Evolutionary conservation across 2,329 filamentous ascomycete species (phyloP).

Genomic region (Thelonectria olida): DNA sequence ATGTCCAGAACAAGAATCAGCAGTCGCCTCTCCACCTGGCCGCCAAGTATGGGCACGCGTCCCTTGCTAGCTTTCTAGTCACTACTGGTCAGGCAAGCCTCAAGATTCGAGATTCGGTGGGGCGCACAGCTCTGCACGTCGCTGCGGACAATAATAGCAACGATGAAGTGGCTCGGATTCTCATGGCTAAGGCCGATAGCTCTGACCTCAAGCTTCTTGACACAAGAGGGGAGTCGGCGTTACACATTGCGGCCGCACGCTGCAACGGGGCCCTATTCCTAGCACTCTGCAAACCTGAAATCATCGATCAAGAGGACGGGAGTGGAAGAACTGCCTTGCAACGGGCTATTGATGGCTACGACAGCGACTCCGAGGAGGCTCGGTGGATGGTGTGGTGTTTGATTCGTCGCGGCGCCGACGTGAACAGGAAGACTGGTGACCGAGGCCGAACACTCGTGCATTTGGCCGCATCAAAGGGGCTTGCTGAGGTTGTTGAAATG

Average conservation of each 20-base stretch:
- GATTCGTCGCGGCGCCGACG: neutral
- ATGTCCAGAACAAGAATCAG: neutral
- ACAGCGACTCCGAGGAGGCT: neutral
- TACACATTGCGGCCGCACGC: neutral
- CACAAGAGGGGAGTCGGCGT: neutral
- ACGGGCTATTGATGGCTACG: neutral
- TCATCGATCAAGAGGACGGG: neutral
- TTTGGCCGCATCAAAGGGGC: neutral
- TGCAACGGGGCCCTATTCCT: neutral
- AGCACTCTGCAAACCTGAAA: neutral
- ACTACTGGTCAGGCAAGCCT: neutral
- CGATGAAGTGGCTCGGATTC: neutral
- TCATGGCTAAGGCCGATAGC: neutral
- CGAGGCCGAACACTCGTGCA: neutral
- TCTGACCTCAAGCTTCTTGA: neutral
- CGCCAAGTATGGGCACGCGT: neutral
- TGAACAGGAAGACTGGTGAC: neutral
- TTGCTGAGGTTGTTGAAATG: neutral
- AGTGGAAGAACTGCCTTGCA: neutral
- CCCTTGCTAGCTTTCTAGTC: neutral
- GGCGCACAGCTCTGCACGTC: neutral
- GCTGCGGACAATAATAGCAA: neutral
- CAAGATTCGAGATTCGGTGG: neutral
- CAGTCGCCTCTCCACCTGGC: neutral
- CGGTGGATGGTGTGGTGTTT: neutral